Evolutionary conservation across 1,284 basidiomycete species (phyloP), one percentile per base, ranked within the genome.

Genomic region (Ustanciosporium gigantosporum): DNA sequence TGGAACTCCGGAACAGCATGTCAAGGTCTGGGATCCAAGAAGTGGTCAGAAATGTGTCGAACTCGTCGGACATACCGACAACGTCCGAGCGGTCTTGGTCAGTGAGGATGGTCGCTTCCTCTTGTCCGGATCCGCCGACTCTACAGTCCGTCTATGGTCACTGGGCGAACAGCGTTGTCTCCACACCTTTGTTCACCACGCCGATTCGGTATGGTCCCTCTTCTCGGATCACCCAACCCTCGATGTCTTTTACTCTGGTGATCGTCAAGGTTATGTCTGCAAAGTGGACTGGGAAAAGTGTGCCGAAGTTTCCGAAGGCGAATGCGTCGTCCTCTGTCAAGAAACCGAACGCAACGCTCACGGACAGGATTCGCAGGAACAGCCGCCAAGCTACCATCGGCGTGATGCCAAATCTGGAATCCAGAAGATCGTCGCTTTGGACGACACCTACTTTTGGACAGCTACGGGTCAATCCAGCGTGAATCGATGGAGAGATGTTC

Each of bases 161-260:
- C 81, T 97, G 11, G 87, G 89, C 17, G 83, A 83, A 9, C 93
- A 96, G 76, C 83, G 89, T 11, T 95, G 91, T 74, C 80, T 98
- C 13, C 91, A 98, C 73, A 98, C 94, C 1, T 98, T 97, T 80
- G 89, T 89, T 1, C 89, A 97, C 76, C 95, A 98, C 77, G 86
- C 88, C 14, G 91, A 92, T 50, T 92, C 91, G 15, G 91, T 98
- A 25, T 97, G 95, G 94, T 88, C 91, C 0, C 82, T 99, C 2
- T 86, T 85, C 75, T 94, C 91, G 3, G 83, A 85, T 0, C 91
- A 97, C 76, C 89, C 91, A 0, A 86, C 87, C 13, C 83, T 99
- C 40, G 89, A 94, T 75, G 82, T 87, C 1, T 99, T 99, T 81
- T 96, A 95, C 80, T 96, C 93, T 2, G 95, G 94, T 15, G 95